phyloP scores from a whole-genome alignment of 2,329 filamentous ascomycete genomes.

The Mycosphaerella sp. region DNA sequence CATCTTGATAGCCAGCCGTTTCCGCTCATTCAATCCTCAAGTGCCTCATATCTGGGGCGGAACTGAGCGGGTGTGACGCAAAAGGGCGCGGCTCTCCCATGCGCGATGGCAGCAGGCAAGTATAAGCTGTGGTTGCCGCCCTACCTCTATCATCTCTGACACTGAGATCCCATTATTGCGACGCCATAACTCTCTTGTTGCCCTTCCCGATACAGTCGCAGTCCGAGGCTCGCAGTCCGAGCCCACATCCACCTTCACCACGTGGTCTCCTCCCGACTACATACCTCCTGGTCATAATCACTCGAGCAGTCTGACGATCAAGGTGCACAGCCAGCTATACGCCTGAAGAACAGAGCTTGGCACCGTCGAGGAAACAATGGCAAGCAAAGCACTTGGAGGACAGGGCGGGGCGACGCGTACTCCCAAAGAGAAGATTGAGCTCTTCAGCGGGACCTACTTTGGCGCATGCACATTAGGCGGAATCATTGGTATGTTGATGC shows the following conservation, averaged over 20 bases:
- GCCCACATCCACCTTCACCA: no score
- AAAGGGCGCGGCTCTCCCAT: not conserved
- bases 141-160: not conserved
- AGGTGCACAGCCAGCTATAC: no score
- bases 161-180: no score
- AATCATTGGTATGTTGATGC: slow-evolving; percentile 51
- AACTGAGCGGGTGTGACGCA: not conserved
- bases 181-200: not conserved
- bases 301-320: no score
- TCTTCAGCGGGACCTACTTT: slow-evolving; percentile 76
- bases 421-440: slow-evolving; percentile 68
- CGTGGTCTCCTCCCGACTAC: no score
- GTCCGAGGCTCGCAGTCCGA: no score
- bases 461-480: slow-evolving; percentile 79
- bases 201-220: no score
- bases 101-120: not conserved
- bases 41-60: not conserved
- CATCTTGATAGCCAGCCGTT: not conserved
- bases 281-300: no score
- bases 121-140: not conserved
- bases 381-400: slow-evolving; percentile 5
- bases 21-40: not conserved
- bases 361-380: not conserved
- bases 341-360: not conserved
- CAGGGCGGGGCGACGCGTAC: slow-evolving; percentile 40